These are phyloP conservation scores for Noccaea caerulescens DNA, from an alignment of 345 rosid genomes.

Conservation along the genomic window DNA sequence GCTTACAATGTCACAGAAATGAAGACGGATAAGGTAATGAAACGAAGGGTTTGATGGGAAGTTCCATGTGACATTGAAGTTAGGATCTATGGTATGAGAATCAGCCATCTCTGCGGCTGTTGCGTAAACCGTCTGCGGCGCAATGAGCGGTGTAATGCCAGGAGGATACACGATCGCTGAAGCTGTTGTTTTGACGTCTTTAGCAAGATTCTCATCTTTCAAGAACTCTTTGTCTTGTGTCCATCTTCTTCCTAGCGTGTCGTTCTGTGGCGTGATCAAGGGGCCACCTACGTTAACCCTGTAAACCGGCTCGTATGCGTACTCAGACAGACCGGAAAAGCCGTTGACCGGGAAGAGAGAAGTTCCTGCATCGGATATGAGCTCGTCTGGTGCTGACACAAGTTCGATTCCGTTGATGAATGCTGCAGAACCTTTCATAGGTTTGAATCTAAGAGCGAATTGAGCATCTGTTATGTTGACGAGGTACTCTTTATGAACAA, in stretches of 20 bases:
- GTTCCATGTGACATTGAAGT: slow-evolving; percentile 71
- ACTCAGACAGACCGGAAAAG: slow-evolving; percentile 49
- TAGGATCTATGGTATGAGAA: slow-evolving; percentile 43
- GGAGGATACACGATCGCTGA: slow-evolving; percentile 49
- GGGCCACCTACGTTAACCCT: slow-evolving; percentile 76
- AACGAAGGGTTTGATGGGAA: slow-evolving; percentile 55
- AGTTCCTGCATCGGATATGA: slow-evolving; percentile 55
- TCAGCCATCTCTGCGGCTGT: slow-evolving; percentile 65
- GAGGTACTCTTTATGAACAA: slow-evolving; percentile 58
- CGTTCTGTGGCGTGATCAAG: slow-evolving; percentile 59
- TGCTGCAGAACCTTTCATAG: slow-evolving; percentile 61
- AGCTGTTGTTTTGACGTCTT: slow-evolving; percentile 42
- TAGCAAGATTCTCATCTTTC: slow-evolving; percentile 49
- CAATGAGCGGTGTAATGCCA: slow-evolving; percentile 57
- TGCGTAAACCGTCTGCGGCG: slow-evolving; percentile 63
- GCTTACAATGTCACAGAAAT: slow-evolving; percentile 75
- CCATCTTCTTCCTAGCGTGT: slow-evolving; percentile 65
- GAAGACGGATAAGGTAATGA: slow-evolving; percentile 66
- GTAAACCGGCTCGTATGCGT: slow-evolving; percentile 55
- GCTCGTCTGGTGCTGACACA: slow-evolving; percentile 64
- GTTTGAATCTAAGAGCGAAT: slow-evolving; percentile 51
- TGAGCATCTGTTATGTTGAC: slow-evolving; percentile 51
- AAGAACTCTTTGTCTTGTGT: slow-evolving; percentile 52
- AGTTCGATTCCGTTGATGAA: slow-evolving; percentile 74
- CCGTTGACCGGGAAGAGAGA: slow-evolving; percentile 55